Evolutionary conservation across 2,329 filamentous ascomycete genomes (phyloP), one percentile per base, ranked within the genome.

Genomic region (Shiraia sp.): DNA sequence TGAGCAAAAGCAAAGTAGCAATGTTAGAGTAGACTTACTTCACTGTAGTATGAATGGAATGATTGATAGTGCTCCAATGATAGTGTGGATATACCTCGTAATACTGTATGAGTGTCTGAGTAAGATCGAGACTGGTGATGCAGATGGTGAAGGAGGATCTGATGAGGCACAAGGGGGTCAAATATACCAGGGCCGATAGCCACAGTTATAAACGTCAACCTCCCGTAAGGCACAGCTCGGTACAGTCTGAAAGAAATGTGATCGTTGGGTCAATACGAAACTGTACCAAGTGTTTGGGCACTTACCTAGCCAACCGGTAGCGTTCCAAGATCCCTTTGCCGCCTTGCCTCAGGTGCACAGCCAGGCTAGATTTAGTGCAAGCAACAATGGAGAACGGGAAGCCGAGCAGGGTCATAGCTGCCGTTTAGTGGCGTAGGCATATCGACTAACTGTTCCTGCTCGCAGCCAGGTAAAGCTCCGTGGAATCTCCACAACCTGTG

Each of bases 351-450:
- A 35, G 40, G 10, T 42, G 47, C 43, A 45, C 38, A 47, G 47
- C 42, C 45, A 41, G 28, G 35, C 29, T 40, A 35, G 45, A 33
- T 37, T 45, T 47, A 47, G 41, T 40, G 36, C 37, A 43, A 31
- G 19, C 32, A 52, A 52, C 49, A 57, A 57, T 46, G 49, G 45
- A 37, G 42, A 43, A 36, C 42, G 42, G 51, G 44, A 40, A 31
- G 34, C 41, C 40, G 41, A 30, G 30, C 54, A 56, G 38, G 54
- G 52, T 34, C 55, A 14, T 23, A 15, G 25, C 13, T 46, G 42
- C 34, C 37, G 26, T 23, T 32, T 13, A 40, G 43, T 39, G 51
- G 56, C 56, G 40, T 47, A 47, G 53, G 39, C 7, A 17, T 7
- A 5, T 19, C 22, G 19, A 32, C 29, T 6, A 16, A 12, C 7